Conservation (phyloP, 805 yeast genomes). For the Grigorovia yakushimaensis region DNA sequence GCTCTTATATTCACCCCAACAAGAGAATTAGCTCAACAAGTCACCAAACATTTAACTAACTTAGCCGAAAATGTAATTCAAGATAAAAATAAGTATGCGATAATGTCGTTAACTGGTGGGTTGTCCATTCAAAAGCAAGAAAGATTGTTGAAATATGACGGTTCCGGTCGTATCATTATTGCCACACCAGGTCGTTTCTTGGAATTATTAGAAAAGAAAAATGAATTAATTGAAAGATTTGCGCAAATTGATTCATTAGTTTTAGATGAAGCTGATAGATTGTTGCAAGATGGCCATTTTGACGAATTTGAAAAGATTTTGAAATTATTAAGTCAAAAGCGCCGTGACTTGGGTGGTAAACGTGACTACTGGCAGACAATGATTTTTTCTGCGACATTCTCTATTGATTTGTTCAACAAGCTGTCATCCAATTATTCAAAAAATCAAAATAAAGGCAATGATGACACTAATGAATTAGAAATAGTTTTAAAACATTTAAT, state of each 20-base stretch:
- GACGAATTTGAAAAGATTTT: slow-evolving; percentile 81
- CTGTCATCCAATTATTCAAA: slow-evolving; percentile 36
- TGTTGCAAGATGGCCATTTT: slow-evolving; percentile 92
- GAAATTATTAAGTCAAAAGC: slow-evolving; percentile 44
- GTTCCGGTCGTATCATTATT: slow-evolving; percentile 67
- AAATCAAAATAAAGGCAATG: slow-evolving; percentile 7
- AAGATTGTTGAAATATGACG: slow-evolving; percentile 53
- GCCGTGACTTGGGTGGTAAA: slow-evolving; percentile 31
- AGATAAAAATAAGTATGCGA: slow-evolving; percentile 47
- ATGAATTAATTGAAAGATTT: slow-evolving; percentile 32
- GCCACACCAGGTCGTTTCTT: slow-evolving; percentile 94
- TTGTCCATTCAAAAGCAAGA: slow-evolving; percentile 89
- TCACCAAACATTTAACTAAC: slow-evolving; percentile 61
- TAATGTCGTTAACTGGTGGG: slow-evolving; percentile 87
- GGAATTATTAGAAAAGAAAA: slow-evolving; percentile 64
- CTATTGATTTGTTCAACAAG: slow-evolving; percentile 70
- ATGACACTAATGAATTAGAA: slow-evolving; percentile 33
- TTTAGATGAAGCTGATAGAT: slow-evolving; percentile 91
- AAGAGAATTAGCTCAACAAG: slow-evolving; percentile 93
- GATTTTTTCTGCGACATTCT: slow-evolving; percentile 93
- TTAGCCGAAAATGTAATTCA: slow-evolving; percentile 27
- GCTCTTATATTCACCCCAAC: slow-evolving; percentile 91
- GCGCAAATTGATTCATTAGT: slow-evolving; percentile 44
- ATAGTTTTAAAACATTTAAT: slow-evolving; percentile 59
- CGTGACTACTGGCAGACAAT: slow-evolving; percentile 60